A percentile compares a stretch with the other conserved stretches of the same genome.
Evolutionary conservation across 2,329 filamentous ascomycete species (phyloP).

Genomic region (Kalmusia sp.): DNA sequence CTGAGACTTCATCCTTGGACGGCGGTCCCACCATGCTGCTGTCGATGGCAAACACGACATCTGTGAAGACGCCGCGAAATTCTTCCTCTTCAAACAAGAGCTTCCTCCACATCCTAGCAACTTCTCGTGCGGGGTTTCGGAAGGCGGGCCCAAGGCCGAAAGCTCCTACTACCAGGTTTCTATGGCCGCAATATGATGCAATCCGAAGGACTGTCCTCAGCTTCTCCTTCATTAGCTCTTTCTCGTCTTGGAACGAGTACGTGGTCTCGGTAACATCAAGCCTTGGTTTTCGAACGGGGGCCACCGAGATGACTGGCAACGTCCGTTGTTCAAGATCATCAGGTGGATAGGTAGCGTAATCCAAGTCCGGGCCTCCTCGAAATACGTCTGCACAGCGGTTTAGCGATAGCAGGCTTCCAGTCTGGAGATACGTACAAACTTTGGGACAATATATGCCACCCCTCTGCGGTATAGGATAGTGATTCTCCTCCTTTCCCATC

Average conservation of each 20-base stretch:
- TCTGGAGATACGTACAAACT: constrained; percentile 61
- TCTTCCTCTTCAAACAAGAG: constrained; percentile 53
- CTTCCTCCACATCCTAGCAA: constrained; percentile 54
- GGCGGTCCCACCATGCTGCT: constrained; percentile 39
- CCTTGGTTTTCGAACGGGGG: constrained; percentile 76
- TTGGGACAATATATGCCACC: constrained; percentile 74
- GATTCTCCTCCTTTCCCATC: constrained; percentile 48
- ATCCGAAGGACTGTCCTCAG: constrained; percentile 75
- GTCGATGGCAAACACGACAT: constrained; percentile 55
- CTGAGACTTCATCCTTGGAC: constrained; percentile 41
- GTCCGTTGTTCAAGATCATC: constrained; percentile 59
- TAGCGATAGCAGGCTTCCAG: neutral
- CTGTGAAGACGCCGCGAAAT: constrained; percentile 52
- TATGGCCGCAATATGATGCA: constrained; percentile 57
- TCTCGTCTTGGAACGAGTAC: constrained; percentile 76
- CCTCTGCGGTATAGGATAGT: constrained; percentile 75
- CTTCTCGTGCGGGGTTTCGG: constrained; percentile 52
- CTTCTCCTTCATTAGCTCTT: constrained; percentile 75
- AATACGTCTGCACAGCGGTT: constrained; percentile 65
- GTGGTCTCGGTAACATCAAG: constrained; percentile 70
- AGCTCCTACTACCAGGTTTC: constrained; percentile 51
- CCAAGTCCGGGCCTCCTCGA: constrained; percentile 66
- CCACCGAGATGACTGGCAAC: constrained; percentile 77
- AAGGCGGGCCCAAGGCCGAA: constrained; percentile 55
- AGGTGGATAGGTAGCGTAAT: constrained; percentile 37